phyloP scores from a whole-genome alignment of 148 eudicot genomes.

The Salicornia ramosissima region DNA sequence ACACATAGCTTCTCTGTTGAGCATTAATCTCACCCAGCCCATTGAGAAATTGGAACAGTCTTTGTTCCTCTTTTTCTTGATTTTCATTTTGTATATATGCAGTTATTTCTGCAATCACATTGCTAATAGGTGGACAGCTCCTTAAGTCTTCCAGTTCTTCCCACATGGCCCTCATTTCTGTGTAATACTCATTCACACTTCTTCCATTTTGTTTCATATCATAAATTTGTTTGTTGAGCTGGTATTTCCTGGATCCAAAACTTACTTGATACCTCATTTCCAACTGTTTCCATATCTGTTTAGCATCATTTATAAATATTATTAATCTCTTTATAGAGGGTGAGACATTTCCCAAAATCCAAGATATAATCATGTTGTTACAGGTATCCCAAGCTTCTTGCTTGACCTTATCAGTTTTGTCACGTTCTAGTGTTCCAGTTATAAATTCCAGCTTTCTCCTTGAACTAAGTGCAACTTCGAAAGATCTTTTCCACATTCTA shows the following conservation, averaged over 20 bases:
- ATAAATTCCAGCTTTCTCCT: background rate
- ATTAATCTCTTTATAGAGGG: background rate
- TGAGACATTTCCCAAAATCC: background rate
- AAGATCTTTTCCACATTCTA: background rate
- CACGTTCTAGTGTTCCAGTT: background rate
- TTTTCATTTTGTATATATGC: background rate
- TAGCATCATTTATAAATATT: background rate
- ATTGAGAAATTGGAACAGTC: background rate
- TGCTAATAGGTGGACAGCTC: background rate
- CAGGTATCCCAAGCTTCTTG: constrained; percentile 4
- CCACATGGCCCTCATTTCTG: background rate
- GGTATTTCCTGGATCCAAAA: background rate
- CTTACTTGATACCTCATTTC: background rate
- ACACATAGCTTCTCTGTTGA: background rate
- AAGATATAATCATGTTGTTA: background rate
- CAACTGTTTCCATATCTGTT: too few species aligned
- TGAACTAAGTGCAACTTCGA: background rate
- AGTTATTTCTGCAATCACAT: background rate
- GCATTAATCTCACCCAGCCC: background rate
- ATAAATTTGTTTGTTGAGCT: background rate
- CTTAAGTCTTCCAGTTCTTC: background rate
- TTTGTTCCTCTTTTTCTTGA: background rate
- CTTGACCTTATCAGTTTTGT: too few species aligned
- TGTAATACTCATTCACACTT: background rate
- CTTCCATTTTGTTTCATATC: background rate